A percentile compares a stretch with the other conserved stretches of the same genome.
These are phyloP conservation scores for Papiliotrema flavescens DNA, from an alignment of 1,284 basidiomycete genomes.

Conservation along the genomic window DNA sequence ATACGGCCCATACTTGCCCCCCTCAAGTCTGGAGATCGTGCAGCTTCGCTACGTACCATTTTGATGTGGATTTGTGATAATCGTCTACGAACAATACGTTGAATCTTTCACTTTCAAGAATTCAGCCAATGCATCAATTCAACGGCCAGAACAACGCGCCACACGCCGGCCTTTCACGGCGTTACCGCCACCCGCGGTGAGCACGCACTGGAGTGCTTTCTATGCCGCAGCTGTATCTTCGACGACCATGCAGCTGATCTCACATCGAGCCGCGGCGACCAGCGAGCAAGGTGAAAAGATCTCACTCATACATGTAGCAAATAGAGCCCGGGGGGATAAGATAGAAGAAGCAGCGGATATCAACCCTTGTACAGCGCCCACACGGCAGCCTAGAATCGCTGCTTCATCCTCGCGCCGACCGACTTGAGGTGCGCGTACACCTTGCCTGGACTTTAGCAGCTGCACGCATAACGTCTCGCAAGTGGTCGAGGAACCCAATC, in stretches of 20 bases:
- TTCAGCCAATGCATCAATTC: background rate
- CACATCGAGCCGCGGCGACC: too few species aligned
- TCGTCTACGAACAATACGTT: background rate
- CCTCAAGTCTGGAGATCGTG: too few species aligned
- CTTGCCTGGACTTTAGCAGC: constrained; percentile 53
- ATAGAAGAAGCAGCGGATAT: too few species aligned
- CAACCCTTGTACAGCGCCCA: too few species aligned
- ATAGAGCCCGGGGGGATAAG: too few species aligned
- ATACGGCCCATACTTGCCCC: too few species aligned
- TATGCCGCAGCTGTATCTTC: too few species aligned
- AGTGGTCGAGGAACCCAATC: background rate
- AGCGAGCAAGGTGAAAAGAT: too few species aligned
- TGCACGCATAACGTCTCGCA: background rate
- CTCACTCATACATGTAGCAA: too few species aligned
- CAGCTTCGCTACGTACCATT: constrained; percentile 2
- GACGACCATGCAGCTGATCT: too few species aligned
- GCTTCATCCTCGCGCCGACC: constrained; percentile 88
- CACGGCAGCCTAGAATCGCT: constrained; percentile 56
- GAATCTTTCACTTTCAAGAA: background rate
- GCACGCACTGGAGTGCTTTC: too few species aligned
- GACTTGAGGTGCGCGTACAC: constrained; percentile 89
- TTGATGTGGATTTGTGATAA: background rate
- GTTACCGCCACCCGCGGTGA: background rate
- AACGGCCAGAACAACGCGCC: background rate
- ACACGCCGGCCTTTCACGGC: background rate